Percentiles rank a stretch among this genome's conserved stretches.
Evolutionary conservation across 1,139 yeast genomes (phyloP).

Genomic region (Suhomyces kunorum): DNA sequence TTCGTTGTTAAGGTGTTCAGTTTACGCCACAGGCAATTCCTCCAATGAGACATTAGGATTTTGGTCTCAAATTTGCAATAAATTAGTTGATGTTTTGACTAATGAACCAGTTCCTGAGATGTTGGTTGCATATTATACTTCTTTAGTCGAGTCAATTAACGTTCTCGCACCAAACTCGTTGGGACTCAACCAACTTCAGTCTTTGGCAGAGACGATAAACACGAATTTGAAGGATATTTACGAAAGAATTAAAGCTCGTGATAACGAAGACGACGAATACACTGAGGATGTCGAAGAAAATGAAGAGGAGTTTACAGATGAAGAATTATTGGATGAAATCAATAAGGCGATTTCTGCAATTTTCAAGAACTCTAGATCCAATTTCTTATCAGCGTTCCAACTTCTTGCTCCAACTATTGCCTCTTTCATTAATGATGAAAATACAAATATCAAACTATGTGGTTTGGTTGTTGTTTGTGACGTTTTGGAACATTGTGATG

Average conservation of each 20-base stretch:
- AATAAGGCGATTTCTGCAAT: conserved; percentile 75
- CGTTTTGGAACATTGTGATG: conserved; percentile 75
- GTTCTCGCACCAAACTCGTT: conserved; percentile 66
- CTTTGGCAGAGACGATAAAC: conserved; percentile 61
- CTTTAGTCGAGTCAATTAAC: conserved; percentile 68
- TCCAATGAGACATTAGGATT: conserved; percentile 61
- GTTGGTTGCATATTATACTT: conserved; percentile 71
- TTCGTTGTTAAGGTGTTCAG: conserved; percentile 68
- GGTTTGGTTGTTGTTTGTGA: conserved; percentile 83
- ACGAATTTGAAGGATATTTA: conserved; percentile 66
- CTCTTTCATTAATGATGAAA: conserved; percentile 61
- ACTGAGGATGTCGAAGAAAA: conserved; percentile 75
- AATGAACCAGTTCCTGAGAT: conserved; percentile 86
- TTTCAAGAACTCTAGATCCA: conserved; percentile 61
- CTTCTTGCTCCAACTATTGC: conserved; percentile 55
- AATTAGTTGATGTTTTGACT: conserved; percentile 66
- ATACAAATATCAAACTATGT: conserved; percentile 68
- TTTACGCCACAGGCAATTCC: conserved; percentile 57
- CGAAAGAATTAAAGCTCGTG: conserved; percentile 71
- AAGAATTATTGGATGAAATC: conserved; percentile 82
- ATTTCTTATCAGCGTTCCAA: conserved; percentile 68
- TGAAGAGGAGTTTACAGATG: conserved; percentile 87
- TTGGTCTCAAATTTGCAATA: conserved; percentile 73
- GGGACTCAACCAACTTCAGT: conserved; percentile 55
- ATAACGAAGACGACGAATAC: conserved; percentile 70